Base-by-base conservation (phyloP, 768 basidiomycete genomes). In the Calocera cornea region DNA sequence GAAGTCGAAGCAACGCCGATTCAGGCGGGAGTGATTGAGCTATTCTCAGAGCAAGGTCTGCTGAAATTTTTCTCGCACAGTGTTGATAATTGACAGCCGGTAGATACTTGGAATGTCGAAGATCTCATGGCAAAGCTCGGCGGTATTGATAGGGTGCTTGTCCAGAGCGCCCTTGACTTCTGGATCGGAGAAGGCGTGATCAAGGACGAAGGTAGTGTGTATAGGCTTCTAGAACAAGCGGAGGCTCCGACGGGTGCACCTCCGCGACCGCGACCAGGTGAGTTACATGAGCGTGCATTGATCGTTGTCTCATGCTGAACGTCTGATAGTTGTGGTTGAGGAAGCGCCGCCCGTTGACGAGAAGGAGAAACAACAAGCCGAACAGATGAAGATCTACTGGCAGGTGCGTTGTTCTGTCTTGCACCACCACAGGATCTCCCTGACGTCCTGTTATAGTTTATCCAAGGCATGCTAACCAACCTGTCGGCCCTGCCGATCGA, bases 391-490 rank as follows among this genome's bases (percentile, higher is more conserved):
- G 69, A 82, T 92, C 0, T 90, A 87, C 74, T 95, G 92, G 92
- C 92, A 90, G 85, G 91, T 87, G 65, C 7, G 76, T 19, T 36
- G 27, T 22, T 1, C 7, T 24, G 19, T 41, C 14, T 38, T 33
- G 38, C 10, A 12, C 36, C 29, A 12, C 67, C 22, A 34, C 34
- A 19, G 19, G 33, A 27, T 54, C 16, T 31, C 34, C 27, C 41
- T 60, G 31, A 47, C 19, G 24, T 19, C 19, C 44, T 8, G 31
- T 29, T 64, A 3, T 69, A 92, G 89, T 95, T 88, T 77, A 89
- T 95, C 69, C 87, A 91, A 76, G 92, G 90, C 33, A 92, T 93
- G 88, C 86, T 97, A 67, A 92, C 86, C 66, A 95, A 93, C 74
- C 79, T 97, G 49, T 89, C 89, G 11, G 75, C 84, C 1, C 80